These are phyloP conservation scores for Medicago lupulina DNA, from an alignment of 306 rosid genomes.

Conservation along the genomic window DNA sequence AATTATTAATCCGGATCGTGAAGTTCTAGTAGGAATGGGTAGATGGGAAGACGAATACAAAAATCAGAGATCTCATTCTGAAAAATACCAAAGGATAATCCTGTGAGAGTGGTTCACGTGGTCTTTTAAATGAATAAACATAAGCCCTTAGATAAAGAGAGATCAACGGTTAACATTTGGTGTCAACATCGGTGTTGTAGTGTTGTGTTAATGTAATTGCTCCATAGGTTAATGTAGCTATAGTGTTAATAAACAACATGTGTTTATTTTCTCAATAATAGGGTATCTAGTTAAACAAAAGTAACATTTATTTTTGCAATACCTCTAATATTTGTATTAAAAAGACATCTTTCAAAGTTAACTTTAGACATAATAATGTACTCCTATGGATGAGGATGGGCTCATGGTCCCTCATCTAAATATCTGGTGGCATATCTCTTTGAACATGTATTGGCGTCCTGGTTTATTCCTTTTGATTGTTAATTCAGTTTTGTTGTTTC, in stretches of 20 bases:
- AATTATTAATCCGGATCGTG: too few relatives aligned
- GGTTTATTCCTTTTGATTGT: slow-evolving; percentile 43
- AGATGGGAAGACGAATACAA: too few relatives aligned
- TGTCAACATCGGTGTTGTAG: not conserved
- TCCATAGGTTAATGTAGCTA: not conserved
- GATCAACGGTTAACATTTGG: too few relatives aligned
- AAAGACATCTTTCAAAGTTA: not conserved
- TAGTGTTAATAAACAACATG: not conserved
- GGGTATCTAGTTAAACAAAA: not conserved
- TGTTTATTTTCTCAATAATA: not conserved
- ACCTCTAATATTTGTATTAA: not conserved
- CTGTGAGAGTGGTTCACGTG: too few relatives aligned
- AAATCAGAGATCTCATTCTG: too few relatives aligned
- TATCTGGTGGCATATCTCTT: slow-evolving; percentile 47
- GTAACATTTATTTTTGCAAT: not conserved
- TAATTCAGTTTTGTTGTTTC: slow-evolving; percentile 15
- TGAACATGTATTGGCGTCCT: slow-evolving; percentile 24
- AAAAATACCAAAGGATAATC: too few relatives aligned
- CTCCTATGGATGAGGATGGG: slow-evolving; percentile 36
- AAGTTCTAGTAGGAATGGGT: too few relatives aligned
- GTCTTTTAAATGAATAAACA: too few relatives aligned
- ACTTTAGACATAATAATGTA: not conserved
- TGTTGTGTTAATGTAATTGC: not conserved
- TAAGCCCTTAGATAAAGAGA: too few relatives aligned
- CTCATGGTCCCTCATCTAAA: slow-evolving; percentile 44